Evolutionary conservation across 208 protist genomes (phyloP).

Genomic region (Acanthamoeba healyi): DNA sequence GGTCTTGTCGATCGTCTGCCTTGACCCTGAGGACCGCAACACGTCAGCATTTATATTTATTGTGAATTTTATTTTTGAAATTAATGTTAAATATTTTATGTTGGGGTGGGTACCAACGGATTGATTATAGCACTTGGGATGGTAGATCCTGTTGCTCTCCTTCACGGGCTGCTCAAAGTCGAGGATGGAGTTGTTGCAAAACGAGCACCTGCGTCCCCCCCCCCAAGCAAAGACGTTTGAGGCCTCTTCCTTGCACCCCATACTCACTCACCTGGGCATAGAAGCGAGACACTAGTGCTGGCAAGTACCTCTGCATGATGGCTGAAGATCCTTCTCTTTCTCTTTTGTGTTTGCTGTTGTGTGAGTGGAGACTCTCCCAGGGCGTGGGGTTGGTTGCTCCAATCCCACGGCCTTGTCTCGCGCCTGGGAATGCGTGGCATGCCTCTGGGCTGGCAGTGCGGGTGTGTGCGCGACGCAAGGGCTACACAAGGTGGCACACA

Average conservation of each 20-base stretch:
- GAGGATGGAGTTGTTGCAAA: constrained; percentile 55
- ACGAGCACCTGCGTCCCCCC: constrained; percentile 25
- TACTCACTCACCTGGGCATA: background rate
- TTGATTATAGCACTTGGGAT: constrained; percentile 53
- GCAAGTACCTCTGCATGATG: too few species aligned
- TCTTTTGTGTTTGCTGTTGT: too few species aligned
- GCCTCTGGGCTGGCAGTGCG: too few species aligned
- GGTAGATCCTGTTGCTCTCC: constrained; percentile 56
- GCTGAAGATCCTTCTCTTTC: too few species aligned
- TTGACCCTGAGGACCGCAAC: background rate
- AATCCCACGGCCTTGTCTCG: too few species aligned
- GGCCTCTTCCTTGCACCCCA: too few species aligned
- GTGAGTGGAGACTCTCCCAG: too few species aligned
- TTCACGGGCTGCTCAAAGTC: constrained; percentile 57
- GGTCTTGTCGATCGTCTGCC: constrained; percentile 48
- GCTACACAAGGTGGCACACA: background rate
- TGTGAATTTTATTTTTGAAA: background rate
- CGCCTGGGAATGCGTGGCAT: too few species aligned
- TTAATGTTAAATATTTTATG: background rate
- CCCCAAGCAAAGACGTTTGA: background rate
- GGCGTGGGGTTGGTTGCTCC: too few species aligned
- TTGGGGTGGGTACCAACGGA: constrained; percentile 11
- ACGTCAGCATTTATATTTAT: background rate
- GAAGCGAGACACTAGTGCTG: too few species aligned
- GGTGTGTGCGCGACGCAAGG: too few species aligned